Conservation (phyloP, 306 rosid species). For the Hippophae gyantsensis region DNA sequence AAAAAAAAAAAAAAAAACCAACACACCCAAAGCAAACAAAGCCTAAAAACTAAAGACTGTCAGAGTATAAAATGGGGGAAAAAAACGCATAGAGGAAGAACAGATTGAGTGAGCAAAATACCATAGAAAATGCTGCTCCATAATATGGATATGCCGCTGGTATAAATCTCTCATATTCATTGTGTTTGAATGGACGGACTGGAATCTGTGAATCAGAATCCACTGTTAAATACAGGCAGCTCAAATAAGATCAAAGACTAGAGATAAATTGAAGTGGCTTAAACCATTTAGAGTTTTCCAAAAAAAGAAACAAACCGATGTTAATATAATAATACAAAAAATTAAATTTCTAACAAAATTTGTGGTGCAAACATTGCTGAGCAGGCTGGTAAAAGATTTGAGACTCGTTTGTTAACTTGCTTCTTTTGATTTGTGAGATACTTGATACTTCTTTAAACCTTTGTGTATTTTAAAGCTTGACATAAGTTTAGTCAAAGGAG, state of each 20-base stretch:
- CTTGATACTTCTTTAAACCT: too few species aligned
- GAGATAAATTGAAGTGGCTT: background rate
- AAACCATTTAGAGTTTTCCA: background rate
- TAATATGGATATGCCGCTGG: conserved; percentile 3
- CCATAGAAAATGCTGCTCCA: conserved; percentile 5
- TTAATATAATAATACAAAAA: too few species aligned
- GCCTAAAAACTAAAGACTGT: background rate
- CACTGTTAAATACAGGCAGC: background rate
- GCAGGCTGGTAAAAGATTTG: too few species aligned
- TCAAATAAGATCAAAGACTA: background rate
- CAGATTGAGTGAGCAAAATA: background rate
- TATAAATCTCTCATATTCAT: conserved; percentile 7
- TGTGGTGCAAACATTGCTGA: too few species aligned
- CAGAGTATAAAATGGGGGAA: background rate
- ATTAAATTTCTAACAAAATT: too few species aligned
- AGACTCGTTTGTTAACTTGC: too few species aligned
- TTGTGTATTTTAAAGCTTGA: too few species aligned
- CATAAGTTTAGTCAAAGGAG: too few species aligned
- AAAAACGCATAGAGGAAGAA: background rate
- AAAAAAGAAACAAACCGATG: too few species aligned
- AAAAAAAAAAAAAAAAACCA: background rate
- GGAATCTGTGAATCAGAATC: conserved; percentile 50
- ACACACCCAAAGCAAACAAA: background rate
- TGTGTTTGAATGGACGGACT: conserved; percentile 57
- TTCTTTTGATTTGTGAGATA: too few species aligned